Conservation (phyloP, 2,329 filamentous ascomycete species). For the Pestalotiopsis sp. region DNA sequence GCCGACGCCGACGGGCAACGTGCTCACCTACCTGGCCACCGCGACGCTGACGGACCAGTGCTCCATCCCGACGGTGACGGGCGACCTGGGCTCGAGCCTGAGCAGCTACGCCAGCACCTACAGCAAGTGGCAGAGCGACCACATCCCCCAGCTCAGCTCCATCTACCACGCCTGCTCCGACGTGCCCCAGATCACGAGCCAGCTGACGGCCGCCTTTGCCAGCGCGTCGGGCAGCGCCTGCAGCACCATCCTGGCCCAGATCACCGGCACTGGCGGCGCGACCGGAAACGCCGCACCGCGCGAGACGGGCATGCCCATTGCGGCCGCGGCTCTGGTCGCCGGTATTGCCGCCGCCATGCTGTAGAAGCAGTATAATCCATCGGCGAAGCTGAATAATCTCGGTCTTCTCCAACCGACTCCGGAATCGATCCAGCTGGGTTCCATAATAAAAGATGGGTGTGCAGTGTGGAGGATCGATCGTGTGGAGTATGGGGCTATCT, state of each 20-base stretch:
- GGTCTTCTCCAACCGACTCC: neutral
- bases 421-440: neutral
- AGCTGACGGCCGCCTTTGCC: neutral
- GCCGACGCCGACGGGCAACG: neutral
- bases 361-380: neutral
- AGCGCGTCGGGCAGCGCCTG: neutral
- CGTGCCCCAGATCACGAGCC: neutral
- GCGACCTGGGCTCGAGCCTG: neutral
- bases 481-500: neutral
- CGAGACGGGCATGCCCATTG: constrained; percentile 1
- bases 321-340: neutral
- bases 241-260: constrained; percentile 3
- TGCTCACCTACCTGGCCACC: constrained; percentile 3
- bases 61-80: neutral
- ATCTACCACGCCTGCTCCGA: constrained; percentile 7
- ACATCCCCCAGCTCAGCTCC: neutral
- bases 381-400: neutral
- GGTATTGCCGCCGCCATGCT: neutral
- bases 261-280: neutral
- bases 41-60: neutral
- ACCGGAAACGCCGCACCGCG: constrained; percentile 4
- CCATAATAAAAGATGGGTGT: neutral
- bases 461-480: neutral
- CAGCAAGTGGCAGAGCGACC: neutral
- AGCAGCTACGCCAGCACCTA: constrained; percentile 6